phyloP scores from a whole-genome alignment of 2,329 filamentous ascomycete species.

The Tolypocladium pustulatum region DNA sequence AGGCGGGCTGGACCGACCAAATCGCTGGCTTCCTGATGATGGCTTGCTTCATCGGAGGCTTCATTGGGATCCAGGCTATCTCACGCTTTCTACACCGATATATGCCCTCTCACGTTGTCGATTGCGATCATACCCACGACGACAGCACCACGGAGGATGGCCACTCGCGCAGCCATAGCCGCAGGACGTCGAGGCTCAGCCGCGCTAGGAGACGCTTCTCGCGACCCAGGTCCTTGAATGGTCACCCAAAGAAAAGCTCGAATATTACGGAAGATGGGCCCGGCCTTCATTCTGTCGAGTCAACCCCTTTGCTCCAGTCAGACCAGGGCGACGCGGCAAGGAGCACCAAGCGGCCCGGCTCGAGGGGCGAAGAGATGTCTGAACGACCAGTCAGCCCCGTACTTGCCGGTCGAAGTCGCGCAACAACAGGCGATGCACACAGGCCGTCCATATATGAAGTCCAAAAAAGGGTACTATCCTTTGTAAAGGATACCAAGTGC shows the following conservation, averaged over 20 bases:
- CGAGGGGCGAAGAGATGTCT: slow-evolving; percentile 17
- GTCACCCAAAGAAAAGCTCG: slow-evolving; percentile 1
- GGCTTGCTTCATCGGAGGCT: slow-evolving; percentile 58
- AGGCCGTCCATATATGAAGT: slow-evolving; percentile 45
- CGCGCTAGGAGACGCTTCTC: slow-evolving; percentile 19
- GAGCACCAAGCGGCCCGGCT: slow-evolving; percentile 16
- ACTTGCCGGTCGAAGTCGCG: slow-evolving; percentile 12
- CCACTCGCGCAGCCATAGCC: slow-evolving; percentile 11
- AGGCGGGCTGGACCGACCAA: slow-evolving; percentile 56
- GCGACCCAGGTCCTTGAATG: slow-evolving; percentile 12
- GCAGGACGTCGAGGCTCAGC: slow-evolving; percentile 19
- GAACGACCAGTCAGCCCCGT: slow-evolving; percentile 14
- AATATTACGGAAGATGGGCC: slow-evolving; percentile 4
- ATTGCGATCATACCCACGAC: slow-evolving; percentile 66
- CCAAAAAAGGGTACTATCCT: slow-evolving; percentile 48
- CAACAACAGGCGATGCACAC: slow-evolving; percentile 21
- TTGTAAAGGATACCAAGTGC: slow-evolving; percentile 53
- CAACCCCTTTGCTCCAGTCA: slow-evolving; percentile 36
- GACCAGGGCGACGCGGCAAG: slow-evolving; percentile 15
- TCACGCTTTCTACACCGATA: slow-evolving; percentile 63
- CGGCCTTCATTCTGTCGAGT: slow-evolving; percentile 23
- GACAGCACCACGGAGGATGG: slow-evolving; percentile 30
- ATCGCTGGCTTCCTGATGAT: slow-evolving; percentile 60
- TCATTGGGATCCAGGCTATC: slow-evolving; percentile 63
- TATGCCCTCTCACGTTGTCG: slow-evolving; percentile 70